phyloP scores from a whole-genome alignment of 2,329 filamentous ascomycete species.

The Penicillium rolfsii region DNA sequence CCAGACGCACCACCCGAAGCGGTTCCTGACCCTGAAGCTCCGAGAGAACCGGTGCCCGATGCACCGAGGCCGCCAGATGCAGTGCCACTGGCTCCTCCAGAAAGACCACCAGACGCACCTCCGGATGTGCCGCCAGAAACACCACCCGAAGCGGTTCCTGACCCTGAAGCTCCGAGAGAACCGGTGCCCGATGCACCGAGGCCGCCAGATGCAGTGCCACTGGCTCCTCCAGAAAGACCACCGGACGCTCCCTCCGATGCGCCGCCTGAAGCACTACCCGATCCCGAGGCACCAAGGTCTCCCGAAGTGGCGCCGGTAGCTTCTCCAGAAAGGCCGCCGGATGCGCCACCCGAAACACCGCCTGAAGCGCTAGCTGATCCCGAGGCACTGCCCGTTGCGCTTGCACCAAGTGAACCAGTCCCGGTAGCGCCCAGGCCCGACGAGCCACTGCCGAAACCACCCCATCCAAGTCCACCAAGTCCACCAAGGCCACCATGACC shows the following conservation, averaged over 20 bases:
- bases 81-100: slow-evolving; percentile 4
- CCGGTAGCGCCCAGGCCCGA: background rate
- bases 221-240: background rate
- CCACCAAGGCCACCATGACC: background rate
- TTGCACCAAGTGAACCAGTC: background rate
- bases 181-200: background rate
- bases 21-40: background rate
- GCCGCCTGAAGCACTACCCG: slow-evolving; percentile 3
- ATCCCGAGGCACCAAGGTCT: slow-evolving; percentile 4
- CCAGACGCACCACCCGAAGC: background rate
- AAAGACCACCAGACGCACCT: background rate
- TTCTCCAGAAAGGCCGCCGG: background rate
- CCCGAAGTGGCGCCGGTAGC: background rate
- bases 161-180: background rate
- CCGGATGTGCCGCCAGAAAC: no score
- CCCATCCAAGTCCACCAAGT: background rate
- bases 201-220: background rate
- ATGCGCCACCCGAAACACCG: background rate
- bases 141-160: background rate
- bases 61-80: background rate
- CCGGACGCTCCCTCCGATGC: background rate
- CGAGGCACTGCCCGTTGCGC: background rate
- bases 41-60: slow-evolving; percentile 3
- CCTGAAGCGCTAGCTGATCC: background rate
- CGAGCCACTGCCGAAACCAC: background rate